These are phyloP conservation scores for Panellus pusillus DNA, from an alignment of 768 basidiomycete genomes.

Conservation along the genomic window DNA sequence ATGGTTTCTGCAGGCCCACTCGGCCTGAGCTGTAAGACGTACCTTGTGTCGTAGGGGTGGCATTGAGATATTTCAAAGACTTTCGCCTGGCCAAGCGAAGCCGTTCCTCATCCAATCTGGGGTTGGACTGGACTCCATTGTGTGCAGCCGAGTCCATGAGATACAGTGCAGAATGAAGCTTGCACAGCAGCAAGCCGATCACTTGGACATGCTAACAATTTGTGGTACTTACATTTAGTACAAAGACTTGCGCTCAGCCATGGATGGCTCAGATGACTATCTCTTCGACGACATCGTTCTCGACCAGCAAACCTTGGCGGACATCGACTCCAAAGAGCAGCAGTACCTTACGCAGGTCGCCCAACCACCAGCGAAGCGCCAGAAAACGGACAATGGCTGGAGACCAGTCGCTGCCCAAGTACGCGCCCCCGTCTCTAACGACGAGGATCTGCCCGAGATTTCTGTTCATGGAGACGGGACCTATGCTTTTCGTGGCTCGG, in stretches of 20 bases:
- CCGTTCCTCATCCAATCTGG: slow-evolving; percentile 18
- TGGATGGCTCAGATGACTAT: slow-evolving; percentile 69
- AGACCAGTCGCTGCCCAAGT: slow-evolving; percentile 30
- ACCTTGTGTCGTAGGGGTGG: slow-evolving; percentile 15
- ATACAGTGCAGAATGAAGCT: neutral
- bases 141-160: slow-evolving; percentile 5
- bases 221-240: no score
- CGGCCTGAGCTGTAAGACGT: neutral
- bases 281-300: slow-evolving; percentile 56
- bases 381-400: slow-evolving; percentile 52
- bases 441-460: slow-evolving; percentile 64
- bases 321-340: slow-evolving; percentile 60
- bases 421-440: slow-evolving; percentile 30
- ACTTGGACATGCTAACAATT: neutral
- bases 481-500: slow-evolving; percentile 41
- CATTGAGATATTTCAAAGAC: slow-evolving; percentile 20
- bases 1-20: neutral
- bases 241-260: slow-evolving; percentile 23
- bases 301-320: slow-evolving; percentile 61
- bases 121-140: slow-evolving; percentile 4
- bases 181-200: neutral
- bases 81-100: slow-evolving; percentile 14
- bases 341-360: slow-evolving; percentile 34
- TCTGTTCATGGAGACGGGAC: slow-evolving; percentile 59
- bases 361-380: slow-evolving; percentile 52